Conservation (phyloP, 352 stramenopile species). For the Poterioochromonas sp. region DNA sequence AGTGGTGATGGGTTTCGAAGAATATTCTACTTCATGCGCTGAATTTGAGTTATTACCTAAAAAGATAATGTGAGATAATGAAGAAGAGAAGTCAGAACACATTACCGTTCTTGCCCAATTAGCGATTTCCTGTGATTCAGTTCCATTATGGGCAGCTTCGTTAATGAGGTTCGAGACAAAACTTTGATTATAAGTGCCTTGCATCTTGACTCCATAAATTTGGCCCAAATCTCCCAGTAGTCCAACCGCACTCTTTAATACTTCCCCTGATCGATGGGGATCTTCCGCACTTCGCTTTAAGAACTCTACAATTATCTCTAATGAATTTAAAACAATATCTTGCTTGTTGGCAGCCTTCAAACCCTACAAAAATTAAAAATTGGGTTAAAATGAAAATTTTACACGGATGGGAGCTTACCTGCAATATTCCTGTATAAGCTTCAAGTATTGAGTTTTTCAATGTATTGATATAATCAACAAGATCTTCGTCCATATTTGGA, state of each 20-base stretch:
- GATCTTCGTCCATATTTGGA: constrained; percentile 88
- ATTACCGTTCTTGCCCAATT: too few relatives aligned
- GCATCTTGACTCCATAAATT: constrained; percentile 12
- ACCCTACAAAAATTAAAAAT: constrained; percentile 43
- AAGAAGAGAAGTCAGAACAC: too few relatives aligned
- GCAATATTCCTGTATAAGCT: constrained; percentile 88
- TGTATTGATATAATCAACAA: constrained; percentile 95
- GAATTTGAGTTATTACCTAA: too few relatives aligned
- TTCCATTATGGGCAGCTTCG: too few relatives aligned
- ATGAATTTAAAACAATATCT: constrained; percentile 63
- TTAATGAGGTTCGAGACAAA: too few relatives aligned
- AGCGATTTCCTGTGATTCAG: too few relatives aligned
- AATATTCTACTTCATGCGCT: too few relatives aligned
- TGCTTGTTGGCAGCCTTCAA: constrained; percentile 76
- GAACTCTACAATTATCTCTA: constrained; percentile 73
- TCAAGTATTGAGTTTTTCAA: constrained; percentile 88
- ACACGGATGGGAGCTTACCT: constrained; percentile 43
- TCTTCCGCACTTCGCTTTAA: constrained; percentile 70
- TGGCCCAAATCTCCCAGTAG: constrained; percentile 54
- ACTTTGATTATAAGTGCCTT: too few relatives aligned
- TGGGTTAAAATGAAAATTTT: background rate
- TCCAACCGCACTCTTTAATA: constrained; percentile 78
- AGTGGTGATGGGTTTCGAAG: too few relatives aligned
- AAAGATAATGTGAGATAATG: too few relatives aligned
- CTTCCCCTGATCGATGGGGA: constrained; percentile 66